These are phyloP conservation scores for Melampsora americana DNA, from an alignment of 1,284 basidiomycete genomes.

Conservation along the genomic window DNA sequence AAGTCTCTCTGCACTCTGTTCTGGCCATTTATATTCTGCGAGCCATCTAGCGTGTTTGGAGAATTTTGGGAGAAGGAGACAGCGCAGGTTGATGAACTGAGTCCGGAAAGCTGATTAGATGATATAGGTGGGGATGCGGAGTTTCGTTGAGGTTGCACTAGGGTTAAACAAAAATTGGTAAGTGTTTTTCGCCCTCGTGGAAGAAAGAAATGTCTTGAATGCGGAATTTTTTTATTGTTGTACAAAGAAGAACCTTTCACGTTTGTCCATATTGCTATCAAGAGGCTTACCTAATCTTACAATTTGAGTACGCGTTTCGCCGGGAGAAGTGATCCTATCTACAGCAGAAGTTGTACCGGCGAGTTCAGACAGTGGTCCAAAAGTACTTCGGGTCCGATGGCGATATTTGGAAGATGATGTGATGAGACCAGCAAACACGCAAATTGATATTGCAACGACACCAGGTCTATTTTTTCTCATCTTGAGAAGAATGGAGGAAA, in stretches of 20 bases:
- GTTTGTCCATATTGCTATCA: no score
- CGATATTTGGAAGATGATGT: background rate
- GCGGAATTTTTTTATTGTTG: no score
- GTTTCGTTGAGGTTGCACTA: background rate
- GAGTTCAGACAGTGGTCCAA: constrained; percentile 35
- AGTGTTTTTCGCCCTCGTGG: background rate
- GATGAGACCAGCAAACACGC: background rate
- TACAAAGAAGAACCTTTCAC: no score
- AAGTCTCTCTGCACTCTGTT: background rate
- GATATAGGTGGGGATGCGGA: background rate
- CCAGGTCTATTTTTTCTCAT: background rate
- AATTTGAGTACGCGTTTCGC: background rate
- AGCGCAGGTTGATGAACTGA: background rate
- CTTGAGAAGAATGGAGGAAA: no score
- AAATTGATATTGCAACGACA: background rate
- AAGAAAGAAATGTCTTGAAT: no score
- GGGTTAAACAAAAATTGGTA: background rate
- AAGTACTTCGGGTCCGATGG: background rate
- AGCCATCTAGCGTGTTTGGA: background rate
- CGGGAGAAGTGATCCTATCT: constrained; percentile 27
- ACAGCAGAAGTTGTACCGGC: constrained; percentile 16
- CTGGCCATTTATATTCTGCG: background rate
- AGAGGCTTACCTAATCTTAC: constrained; percentile 8
- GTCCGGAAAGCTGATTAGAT: background rate
- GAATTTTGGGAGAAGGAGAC: constrained; percentile 4